These are phyloP conservation scores for Akanthomyces muscarius DNA, from an alignment of 2,329 filamentous ascomycete species.

Conservation along the genomic window DNA sequence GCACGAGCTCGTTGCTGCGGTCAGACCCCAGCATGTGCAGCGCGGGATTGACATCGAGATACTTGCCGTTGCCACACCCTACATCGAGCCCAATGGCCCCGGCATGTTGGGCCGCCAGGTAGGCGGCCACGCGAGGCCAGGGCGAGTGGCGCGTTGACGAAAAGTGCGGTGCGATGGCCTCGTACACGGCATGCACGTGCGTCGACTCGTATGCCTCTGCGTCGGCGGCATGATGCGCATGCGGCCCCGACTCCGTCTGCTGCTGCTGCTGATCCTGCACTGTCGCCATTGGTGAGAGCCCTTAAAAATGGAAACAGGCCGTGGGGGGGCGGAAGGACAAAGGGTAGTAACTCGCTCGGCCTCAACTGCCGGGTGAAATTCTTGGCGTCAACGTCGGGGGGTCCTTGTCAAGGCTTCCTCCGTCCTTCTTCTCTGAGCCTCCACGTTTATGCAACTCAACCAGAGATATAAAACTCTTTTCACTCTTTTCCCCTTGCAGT, in stretches of 20 bases:
- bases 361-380: neutral
- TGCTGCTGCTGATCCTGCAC: neutral
- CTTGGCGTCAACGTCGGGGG: neutral
- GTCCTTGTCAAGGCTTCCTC: neutral
- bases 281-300: neutral
- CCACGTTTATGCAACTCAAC: neutral
- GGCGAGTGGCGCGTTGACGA: constrained; percentile 76
- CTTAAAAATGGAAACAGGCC: neutral
- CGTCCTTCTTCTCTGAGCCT: neutral
- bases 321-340: neutral
- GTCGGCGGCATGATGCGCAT: constrained; percentile 9
- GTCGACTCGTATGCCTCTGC: constrained; percentile 69
- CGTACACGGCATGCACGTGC: constrained; percentile 91
- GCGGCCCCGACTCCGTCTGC: neutral
- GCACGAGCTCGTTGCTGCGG: constrained; percentile 59
- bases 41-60: constrained; percentile 71
- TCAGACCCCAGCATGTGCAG: constrained; percentile 84
- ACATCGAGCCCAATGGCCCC: constrained; percentile 84
- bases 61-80: constrained; percentile 97
- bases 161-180: constrained; percentile 80
- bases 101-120: constrained; percentile 60
- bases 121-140: constrained; percentile 85
- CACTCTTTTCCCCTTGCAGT: neutral
- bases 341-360: neutral
- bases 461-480: neutral